Conservation (phyloP, 371 early-diverging fungal genomes). For the Coemansia sp. region DNA sequence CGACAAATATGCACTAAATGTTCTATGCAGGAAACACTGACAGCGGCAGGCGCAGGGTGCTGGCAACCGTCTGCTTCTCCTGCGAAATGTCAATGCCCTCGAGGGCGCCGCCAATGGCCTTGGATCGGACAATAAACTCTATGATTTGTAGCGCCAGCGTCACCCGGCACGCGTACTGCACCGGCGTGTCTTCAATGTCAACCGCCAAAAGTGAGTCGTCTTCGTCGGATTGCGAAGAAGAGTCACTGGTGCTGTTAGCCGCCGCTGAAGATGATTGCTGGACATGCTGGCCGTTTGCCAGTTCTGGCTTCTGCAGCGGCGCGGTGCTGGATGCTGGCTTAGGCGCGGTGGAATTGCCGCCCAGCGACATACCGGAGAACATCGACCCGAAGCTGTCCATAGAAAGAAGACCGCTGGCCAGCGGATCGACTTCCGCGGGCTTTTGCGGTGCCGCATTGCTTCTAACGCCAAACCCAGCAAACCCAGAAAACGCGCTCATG, state of each 20-base stretch:
- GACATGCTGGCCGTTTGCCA: not conserved
- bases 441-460: not conserved
- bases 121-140: conserved; percentile 29
- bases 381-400: conserved; percentile 37
- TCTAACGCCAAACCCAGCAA: conserved; percentile 20
- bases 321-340: not conserved
- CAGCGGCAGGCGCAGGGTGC: conserved; percentile 27
- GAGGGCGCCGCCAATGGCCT: not conserved
- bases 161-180: conserved; percentile 45
- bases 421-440: conserved; percentile 8
- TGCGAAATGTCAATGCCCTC: conserved; percentile 12
- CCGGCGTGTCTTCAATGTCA: conserved; percentile 48
- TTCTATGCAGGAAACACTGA: conserved; percentile 15
- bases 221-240: not conserved
- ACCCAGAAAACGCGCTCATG: conserved; percentile 29
- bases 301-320: not conserved
- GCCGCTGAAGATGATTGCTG: not conserved
- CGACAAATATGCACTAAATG: not conserved
- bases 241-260: not conserved
- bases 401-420: conserved; percentile 24
- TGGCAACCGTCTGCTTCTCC: conserved; percentile 34
- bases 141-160: conserved; percentile 45
- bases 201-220: conserved; percentile 22
- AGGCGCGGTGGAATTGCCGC: not conserved
- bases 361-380: conserved; percentile 10